phyloP scores from a whole-genome alignment of 192 early-diverging fungal genomes.

The Coemansia sp. region DNA sequence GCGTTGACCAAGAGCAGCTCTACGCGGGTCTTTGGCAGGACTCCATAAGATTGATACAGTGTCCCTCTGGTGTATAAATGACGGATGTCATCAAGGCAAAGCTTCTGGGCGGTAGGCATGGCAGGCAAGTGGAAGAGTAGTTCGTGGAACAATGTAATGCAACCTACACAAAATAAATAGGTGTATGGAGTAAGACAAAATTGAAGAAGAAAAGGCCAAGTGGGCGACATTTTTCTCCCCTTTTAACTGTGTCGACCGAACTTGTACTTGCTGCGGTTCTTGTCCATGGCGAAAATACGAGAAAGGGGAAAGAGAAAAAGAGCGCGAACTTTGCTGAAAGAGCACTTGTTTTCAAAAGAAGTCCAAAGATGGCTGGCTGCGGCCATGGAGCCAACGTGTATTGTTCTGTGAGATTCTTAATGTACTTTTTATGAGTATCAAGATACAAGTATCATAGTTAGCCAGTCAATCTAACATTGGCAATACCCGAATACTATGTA shows the following conservation, averaged over 20 bases:
- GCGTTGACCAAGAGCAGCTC: not conserved
- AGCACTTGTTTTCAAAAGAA: not conserved
- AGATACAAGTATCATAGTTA: not conserved
- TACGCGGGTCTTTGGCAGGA: not conserved
- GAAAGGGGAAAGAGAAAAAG: not conserved
- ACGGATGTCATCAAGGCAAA: not conserved
- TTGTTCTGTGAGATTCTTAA: not conserved
- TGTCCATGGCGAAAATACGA: not conserved
- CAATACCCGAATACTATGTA: not conserved
- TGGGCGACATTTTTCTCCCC: not conserved
- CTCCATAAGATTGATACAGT: not conserved
- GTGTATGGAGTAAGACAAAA: not conserved
- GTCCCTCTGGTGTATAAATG: not conserved
- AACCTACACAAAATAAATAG: not conserved
- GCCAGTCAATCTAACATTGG: not conserved
- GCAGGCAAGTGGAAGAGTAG: not conserved
- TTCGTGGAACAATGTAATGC: not conserved
- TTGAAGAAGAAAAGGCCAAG: not conserved
- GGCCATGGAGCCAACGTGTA: not conserved
- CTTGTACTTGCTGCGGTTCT: not conserved
- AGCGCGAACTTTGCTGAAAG: not conserved
- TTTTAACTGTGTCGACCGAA: not conserved
- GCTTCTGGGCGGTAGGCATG: not conserved
- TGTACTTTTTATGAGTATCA: not conserved
- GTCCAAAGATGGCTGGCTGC: not conserved